These are phyloP conservation scores for Aspergillus heteromorphus DNA, from an alignment of 495 filamentous ascomycete species.

Conservation along the genomic window DNA sequence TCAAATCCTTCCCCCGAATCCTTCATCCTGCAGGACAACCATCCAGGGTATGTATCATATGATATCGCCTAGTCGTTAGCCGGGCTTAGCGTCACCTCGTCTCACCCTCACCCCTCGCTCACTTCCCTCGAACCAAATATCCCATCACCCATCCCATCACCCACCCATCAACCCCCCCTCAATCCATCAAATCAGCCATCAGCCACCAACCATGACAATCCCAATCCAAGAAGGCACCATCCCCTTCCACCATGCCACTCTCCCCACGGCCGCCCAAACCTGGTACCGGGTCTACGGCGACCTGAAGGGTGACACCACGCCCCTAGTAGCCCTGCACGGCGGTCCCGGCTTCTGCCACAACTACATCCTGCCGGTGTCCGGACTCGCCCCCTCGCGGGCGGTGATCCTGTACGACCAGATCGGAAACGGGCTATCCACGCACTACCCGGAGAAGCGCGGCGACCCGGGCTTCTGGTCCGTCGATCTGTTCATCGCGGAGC, in stretches of 20 bases:
- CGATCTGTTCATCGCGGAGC: conserved; percentile 42
- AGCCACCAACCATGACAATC: not conserved
- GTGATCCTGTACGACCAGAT: conserved; percentile 53
- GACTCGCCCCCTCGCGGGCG: conserved; percentile 30
- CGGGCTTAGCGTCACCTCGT: too few species aligned
- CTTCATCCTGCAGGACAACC: too few species aligned
- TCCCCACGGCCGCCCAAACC: conserved; percentile 15
- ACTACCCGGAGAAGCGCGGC: conserved; percentile 34
- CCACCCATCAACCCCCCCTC: not conserved
- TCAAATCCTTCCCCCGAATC: too few species aligned
- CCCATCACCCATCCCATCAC: not conserved
- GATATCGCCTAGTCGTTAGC: too few species aligned
- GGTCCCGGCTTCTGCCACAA: conserved; percentile 42
- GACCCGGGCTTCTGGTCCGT: conserved; percentile 43
- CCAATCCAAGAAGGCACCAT: not conserved
- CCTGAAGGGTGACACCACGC: conserved; percentile 14
- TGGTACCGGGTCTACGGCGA: conserved; percentile 41
- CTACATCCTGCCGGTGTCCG: conserved; percentile 35
- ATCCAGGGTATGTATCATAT: too few species aligned
- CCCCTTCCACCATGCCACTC: not conserved
- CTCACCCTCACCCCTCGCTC: too few species aligned
- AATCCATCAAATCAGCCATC: not conserved
- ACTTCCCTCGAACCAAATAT: too few species aligned
- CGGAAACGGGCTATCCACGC: conserved; percentile 43
- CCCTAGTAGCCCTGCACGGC: conserved; percentile 43